Percentiles rank a stretch among this genome's conserved stretches.
phyloP scores from a whole-genome alignment of 1,284 basidiomycete species.

The Filobasidium uniguttulatum region DNA sequence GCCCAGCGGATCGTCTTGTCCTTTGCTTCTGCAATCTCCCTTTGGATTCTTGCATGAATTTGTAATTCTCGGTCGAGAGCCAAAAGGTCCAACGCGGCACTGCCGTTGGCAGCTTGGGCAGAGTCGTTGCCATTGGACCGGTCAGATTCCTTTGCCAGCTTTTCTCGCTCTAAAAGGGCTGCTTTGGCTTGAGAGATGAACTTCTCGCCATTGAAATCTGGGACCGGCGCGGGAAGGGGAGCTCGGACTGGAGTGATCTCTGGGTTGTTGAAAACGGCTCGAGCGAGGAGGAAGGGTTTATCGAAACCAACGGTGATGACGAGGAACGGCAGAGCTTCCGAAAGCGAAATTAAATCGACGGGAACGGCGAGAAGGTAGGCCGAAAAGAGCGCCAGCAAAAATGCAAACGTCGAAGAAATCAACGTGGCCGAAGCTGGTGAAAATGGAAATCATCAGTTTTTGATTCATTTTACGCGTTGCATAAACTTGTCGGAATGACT shows the following conservation, averaged over 20 bases:
- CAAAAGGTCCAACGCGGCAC: constrained; percentile 29
- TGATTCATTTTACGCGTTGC: not conserved
- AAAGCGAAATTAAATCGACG: constrained; percentile 82
- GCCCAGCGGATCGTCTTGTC: constrained; percentile 38
- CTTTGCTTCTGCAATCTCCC: constrained; percentile 31
- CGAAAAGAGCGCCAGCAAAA: constrained; percentile 72
- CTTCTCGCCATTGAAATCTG: constrained; percentile 10
- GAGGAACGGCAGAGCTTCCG: constrained; percentile 91
- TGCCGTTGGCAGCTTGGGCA: constrained; percentile 16
- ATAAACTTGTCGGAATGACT: constrained; percentile 19
- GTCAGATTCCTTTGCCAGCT: constrained; percentile 37
- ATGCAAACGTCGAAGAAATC: constrained; percentile 70
- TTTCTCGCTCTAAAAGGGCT: constrained; percentile 56
- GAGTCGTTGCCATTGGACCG: constrained; percentile 17
- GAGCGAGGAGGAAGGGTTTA: constrained; percentile 83
- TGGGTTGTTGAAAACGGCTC: constrained; percentile 78
- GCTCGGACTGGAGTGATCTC: constrained; percentile 44
- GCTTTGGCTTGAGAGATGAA: constrained; percentile 56
- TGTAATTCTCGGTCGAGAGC: constrained; percentile 33
- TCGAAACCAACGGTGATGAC: constrained; percentile 97
- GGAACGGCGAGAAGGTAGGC: constrained; percentile 72
- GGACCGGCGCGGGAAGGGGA: constrained; percentile 37
- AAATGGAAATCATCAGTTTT: not conserved
- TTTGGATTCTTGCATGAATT: constrained; percentile 33
- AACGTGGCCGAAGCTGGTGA: constrained; percentile 58